phyloP scores from a whole-genome alignment of 108 stramenopile species.

The Fragilaria crotonensis region DNA sequence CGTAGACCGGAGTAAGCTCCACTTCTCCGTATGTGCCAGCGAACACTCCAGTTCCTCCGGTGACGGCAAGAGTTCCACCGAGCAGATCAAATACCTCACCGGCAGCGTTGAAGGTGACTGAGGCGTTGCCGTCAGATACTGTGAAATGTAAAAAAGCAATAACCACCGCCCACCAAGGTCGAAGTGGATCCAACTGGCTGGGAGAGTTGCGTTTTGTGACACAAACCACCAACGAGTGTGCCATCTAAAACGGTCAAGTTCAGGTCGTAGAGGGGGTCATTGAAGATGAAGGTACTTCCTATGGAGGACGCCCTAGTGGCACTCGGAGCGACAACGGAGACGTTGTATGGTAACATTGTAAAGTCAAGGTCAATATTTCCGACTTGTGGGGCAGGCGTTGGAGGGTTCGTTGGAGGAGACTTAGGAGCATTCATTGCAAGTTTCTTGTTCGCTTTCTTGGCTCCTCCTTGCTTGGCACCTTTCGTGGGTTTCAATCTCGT shows the following conservation, averaged over 20 bases:
- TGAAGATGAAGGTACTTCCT: not conserved
- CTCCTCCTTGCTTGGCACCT: too few species aligned
- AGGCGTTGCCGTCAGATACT: not conserved
- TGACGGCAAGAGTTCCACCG: slow-evolving; percentile 11
- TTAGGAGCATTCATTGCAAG: too few species aligned
- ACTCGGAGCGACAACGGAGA: not conserved
- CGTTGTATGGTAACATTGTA: not conserved
- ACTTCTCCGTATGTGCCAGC: slow-evolving; percentile 18
- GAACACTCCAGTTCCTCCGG: slow-evolving; percentile 22
- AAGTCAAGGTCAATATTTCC: not conserved
- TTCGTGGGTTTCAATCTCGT: too few species aligned
- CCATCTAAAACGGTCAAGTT: not conserved
- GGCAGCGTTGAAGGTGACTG: not conserved
- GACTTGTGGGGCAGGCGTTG: too few species aligned
- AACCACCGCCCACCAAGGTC: not conserved
- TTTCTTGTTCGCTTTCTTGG: too few species aligned
- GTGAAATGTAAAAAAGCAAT: not conserved
- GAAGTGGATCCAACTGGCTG: not conserved
- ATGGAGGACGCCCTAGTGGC: not conserved
- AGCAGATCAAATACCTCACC: not conserved
- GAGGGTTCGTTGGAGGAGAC: too few species aligned
- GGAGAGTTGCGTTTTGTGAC: not conserved
- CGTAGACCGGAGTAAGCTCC: slow-evolving; percentile 4
- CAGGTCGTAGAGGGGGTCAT: not conserved
- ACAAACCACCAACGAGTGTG: not conserved